Base-by-base conservation (phyloP, 139 green algal genomes). In the Chlamydomonas sphaeroides region DNA sequence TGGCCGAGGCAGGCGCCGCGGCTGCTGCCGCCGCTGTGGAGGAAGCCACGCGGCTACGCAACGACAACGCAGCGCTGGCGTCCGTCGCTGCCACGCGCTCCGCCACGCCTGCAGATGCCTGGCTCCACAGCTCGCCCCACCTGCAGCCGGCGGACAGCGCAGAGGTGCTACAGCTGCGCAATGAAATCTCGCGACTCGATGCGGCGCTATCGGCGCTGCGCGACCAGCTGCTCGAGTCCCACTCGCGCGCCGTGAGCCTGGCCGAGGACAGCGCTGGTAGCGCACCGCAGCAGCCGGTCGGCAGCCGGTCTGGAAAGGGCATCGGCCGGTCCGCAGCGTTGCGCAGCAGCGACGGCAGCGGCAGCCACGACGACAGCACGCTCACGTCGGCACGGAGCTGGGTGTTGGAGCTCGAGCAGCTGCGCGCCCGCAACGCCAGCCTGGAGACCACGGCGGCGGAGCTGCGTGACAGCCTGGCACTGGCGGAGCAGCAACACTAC, bases 151-250 rank as follows among this genome's bases (percentile, higher is more conserved):
- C 61, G 11, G 74, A 80, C 32, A 80, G 33, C 28, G 32, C 74
- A n/a, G 74, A 80, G 39, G 74, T 80, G 20, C 1, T 62, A 28
- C 59, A 70, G 74, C 42, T 80, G 39, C 74, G 74, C 0, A n/a
- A 49, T 5, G 18, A 80, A n/a, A 80, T 80, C 26, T 18, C 74
- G 21, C 74, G 74, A 1, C 30, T 80, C 3, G 74, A 80, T 39
- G 74, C n/a, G 2, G 68, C 74, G 8, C 41, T 80, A 7, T 80
- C 74, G 35, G 39, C 17, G 30, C 74, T 80, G 18, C 57, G 74
- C 23, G 35, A 23, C 39, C 74, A 80, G 42, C 74, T 80, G 4
- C 23, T 45, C 14, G 74, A 79, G 36, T 63, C 70, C 1, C 70
- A 66, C 5, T 78, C 70, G 0, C 69, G 21, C 18, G 20, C 48